Percentiles rank a stretch among this genome's conserved stretches.
Evolutionary conservation across 495 filamentous ascomycete genomes (phyloP).

Genomic region (Aspergillus ostianus): DNA sequence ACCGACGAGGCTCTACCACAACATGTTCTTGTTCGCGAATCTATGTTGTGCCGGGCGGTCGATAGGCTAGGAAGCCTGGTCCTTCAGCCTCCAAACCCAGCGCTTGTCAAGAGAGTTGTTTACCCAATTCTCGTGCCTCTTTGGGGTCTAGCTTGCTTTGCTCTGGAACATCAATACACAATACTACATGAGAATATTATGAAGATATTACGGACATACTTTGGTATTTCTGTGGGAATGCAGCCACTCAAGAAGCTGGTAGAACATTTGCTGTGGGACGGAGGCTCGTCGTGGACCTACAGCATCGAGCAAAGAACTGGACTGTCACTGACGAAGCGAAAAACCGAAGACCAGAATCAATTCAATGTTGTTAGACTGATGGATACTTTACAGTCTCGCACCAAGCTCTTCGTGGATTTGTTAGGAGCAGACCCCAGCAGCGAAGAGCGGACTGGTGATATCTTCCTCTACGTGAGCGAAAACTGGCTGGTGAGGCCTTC

Average conservation of each 20-base stretch:
- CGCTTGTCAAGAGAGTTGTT: conserved; percentile 67
- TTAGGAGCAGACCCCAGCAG: conserved; percentile 49
- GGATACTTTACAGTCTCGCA: conserved; percentile 37
- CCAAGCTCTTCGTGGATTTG: conserved; percentile 54
- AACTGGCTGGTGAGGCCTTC: conserved; percentile 53
- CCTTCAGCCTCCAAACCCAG: conserved; percentile 69
- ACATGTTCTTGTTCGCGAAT: conserved; percentile 22
- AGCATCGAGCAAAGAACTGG: conserved; percentile 25
- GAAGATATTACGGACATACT: conserved; percentile 45
- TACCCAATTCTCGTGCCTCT: conserved; percentile 62
- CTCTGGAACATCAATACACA: conserved; percentile 31
- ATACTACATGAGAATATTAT: conserved; percentile 32
- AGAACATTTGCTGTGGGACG: conserved; percentile 54
- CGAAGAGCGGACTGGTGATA: conserved; percentile 56
- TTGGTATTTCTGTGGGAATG: conserved; percentile 45
- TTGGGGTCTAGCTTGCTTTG: conserved; percentile 65
- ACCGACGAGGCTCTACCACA: conserved; percentile 2
- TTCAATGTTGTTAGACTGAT: conserved; percentile 40
- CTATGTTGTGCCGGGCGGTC: conserved; percentile 42
- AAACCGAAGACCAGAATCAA: conserved; percentile 8
- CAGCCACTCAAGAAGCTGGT: conserved; percentile 45
- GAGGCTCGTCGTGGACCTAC: conserved; percentile 49
- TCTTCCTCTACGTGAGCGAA: conserved; percentile 64
- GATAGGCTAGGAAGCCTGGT: conserved; percentile 57
- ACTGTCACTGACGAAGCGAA: conserved; percentile 36